phyloP scores from a whole-genome alignment of 176 grass and related monocot genomes.

The Saccharum officinarum region DNA sequence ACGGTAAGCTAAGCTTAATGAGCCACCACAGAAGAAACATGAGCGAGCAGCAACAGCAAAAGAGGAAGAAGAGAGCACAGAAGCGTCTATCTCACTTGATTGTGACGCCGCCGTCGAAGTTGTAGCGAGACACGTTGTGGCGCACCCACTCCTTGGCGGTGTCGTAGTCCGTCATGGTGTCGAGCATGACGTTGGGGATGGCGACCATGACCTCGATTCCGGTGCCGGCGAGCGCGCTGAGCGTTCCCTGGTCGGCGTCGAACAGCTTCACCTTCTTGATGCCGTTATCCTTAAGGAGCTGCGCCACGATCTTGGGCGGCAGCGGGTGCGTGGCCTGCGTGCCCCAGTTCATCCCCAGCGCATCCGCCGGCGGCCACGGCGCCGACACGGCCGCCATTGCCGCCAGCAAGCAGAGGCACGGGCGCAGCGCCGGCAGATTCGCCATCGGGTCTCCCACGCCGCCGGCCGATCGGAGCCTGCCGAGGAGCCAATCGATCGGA shows the following conservation, averaged over 20 bases:
- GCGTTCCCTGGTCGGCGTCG: conserved; percentile 64
- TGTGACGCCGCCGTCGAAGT: conserved; percentile 75
- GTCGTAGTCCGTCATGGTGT: conserved; percentile 54
- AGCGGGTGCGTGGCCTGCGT: conserved; percentile 73
- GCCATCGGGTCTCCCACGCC: neutral
- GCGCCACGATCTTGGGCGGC: conserved; percentile 62
- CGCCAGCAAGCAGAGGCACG: conserved; percentile 28
- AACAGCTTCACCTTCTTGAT: conserved; percentile 92
- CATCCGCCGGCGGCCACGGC: conserved; percentile 20
- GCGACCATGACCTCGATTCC: conserved; percentile 87
- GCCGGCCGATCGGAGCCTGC: neutral
- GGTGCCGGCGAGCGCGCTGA: conserved; percentile 66
- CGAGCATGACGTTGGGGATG: conserved; percentile 81
- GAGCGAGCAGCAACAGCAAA: neutral
- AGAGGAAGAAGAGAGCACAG: neutral
- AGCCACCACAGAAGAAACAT: neutral
- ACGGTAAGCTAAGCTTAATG: neutral
- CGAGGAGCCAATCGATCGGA: neutral
- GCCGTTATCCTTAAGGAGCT: conserved; percentile 70
- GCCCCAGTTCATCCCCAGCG: conserved; percentile 89
- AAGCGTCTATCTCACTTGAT: conserved; percentile 51
- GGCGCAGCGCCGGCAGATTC: neutral
- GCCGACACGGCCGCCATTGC: neutral
- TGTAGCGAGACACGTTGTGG: conserved; percentile 54
- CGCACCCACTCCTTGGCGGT: conserved; percentile 72